Evolutionary conservation across 2,329 filamentous ascomycete genomes (phyloP), one percentile per base, ranked within the genome.

Genomic region (Epichloe scottii): DNA sequence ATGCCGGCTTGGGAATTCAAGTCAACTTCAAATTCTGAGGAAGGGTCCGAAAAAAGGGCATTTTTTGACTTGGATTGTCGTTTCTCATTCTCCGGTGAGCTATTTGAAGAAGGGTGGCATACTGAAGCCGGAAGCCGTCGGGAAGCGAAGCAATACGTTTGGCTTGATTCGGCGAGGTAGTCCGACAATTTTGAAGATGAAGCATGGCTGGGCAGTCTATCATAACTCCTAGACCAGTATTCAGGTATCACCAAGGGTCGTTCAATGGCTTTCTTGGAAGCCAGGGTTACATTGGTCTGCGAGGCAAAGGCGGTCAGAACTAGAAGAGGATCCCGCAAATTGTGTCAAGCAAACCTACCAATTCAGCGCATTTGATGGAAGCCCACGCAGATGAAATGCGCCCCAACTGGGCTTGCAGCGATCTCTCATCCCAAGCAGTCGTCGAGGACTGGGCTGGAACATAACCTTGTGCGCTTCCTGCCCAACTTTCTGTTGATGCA

Each of bases 401-500:
- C 49, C 59, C 55, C 48, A 75, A 54, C 54, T 61, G 66, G 52
- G 59, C 54, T 48, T 60, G 58, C 57, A 74, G 40, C 46, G 62
- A 60, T 26, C 57, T 60, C 34, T 53, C 49, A 54, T 56, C 50
- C 56, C 54, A 57, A 34, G 44, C 49, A 57, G 47, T 67, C 61
- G 59, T 65, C 61, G 58, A 66, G 62, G 53, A 59, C 55, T 45
- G 64, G 60, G 55, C 63, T 56, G 62, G 60, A 60, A 57, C 58
- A 60, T 57, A 69, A 56, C 65, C 67, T 69, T 61, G 66, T 59
- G 54, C 64, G 63, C 60, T 67, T 69, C 59, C 66, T 66, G 61
- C 66, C 68, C 65, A 71, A 65, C 61, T 64, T 63, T 63, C 68
- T 65, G 63, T 68, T 58, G 66, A 67, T 56, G 64, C 63, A 65